Percentiles rank a stretch among this genome's conserved stretches.
phyloP scores from a whole-genome alignment of 2,329 filamentous ascomycete species.

The Cryphonectria japonica region DNA sequence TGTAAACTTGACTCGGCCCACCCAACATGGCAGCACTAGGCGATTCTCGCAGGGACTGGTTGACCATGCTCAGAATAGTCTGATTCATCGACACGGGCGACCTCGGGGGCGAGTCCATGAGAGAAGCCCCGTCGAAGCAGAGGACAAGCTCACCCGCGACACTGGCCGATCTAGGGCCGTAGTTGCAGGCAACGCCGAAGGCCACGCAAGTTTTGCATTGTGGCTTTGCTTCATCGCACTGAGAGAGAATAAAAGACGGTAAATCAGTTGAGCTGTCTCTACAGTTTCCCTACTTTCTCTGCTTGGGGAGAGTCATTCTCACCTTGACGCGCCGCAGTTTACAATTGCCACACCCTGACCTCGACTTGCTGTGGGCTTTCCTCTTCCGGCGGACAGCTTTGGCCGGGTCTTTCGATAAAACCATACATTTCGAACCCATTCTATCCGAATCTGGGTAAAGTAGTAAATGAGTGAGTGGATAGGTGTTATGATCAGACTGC shows the following conservation, averaged over 20 bases:
- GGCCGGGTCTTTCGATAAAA: not conserved
- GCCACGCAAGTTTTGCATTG: conserved; percentile 51
- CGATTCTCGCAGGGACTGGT: conserved; percentile 30
- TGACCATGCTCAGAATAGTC: conserved; percentile 31
- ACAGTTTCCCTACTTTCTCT: not conserved
- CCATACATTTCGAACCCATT: not conserved
- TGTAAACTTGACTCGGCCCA: conserved; percentile 35
- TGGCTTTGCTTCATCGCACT: conserved; percentile 60
- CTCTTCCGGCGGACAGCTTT: conserved; percentile 33
- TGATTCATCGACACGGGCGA: conserved; percentile 30
- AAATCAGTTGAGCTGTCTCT: conserved; percentile 12
- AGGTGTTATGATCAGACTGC: not conserved
- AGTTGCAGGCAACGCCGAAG: conserved; percentile 54
- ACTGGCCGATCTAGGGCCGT: conserved; percentile 36
- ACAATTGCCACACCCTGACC: conserved; percentile 59
- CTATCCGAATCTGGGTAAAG: not conserved
- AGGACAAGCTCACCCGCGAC: conserved; percentile 39
- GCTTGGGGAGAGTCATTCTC: conserved; percentile 28
- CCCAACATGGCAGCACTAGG: conserved; percentile 28
- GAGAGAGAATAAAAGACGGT: not conserved
- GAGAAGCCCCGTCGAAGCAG: conserved; percentile 34
- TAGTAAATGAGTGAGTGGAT: not conserved
- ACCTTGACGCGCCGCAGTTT: conserved; percentile 59
- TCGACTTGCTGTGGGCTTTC: conserved; percentile 55
- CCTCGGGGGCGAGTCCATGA: conserved; percentile 30